A percentile compares a stretch with the other conserved stretches of the same genome.
These are phyloP conservation scores for Cenchrus purpureus DNA, from an alignment of 176 grass and related monocot species.

Conservation along the genomic window DNA sequence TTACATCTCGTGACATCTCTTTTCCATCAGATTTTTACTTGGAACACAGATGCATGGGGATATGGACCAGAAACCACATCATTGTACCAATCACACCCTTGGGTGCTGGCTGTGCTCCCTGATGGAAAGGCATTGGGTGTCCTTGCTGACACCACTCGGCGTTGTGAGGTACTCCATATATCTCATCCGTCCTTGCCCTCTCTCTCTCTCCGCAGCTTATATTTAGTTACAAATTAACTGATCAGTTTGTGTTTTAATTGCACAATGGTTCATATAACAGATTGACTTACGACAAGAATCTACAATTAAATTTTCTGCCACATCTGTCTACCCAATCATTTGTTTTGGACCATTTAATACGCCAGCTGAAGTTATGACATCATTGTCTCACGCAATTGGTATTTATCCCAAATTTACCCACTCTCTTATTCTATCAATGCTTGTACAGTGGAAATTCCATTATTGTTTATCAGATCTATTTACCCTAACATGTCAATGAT, in stretches of 20 bases:
- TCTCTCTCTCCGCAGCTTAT: not conserved
- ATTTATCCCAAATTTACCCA: constrained; percentile 15
- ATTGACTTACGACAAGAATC: constrained; percentile 77
- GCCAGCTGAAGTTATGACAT: constrained; percentile 70
- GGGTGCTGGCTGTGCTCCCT: constrained; percentile 84
- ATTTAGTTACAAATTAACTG: not conserved
- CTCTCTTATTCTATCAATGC: too few relatives aligned
- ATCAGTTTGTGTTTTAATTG: not conserved
- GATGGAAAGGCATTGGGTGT: constrained; percentile 81
- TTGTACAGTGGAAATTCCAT: too few relatives aligned
- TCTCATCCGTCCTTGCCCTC: too few relatives aligned
- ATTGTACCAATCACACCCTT: constrained; percentile 94
- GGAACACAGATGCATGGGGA: constrained; percentile 98
- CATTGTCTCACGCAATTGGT: constrained; percentile 91
- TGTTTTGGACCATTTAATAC: constrained; percentile 83
- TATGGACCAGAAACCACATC: constrained; percentile 85
- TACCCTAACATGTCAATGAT: too few relatives aligned
- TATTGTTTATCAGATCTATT: not conserved
- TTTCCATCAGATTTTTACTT: constrained; percentile 77
- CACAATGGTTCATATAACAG: constrained; percentile 42
- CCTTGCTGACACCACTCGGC: constrained; percentile 84
- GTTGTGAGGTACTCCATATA: constrained; percentile 61
- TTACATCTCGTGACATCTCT: not conserved
- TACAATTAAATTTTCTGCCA: constrained; percentile 61
- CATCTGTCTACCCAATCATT: constrained; percentile 69